Evolutionary conservation across 192 early-diverging fungal species (phyloP), one percentile per base, ranked within the genome.

Genomic region (Coemansia sp.): DNA sequence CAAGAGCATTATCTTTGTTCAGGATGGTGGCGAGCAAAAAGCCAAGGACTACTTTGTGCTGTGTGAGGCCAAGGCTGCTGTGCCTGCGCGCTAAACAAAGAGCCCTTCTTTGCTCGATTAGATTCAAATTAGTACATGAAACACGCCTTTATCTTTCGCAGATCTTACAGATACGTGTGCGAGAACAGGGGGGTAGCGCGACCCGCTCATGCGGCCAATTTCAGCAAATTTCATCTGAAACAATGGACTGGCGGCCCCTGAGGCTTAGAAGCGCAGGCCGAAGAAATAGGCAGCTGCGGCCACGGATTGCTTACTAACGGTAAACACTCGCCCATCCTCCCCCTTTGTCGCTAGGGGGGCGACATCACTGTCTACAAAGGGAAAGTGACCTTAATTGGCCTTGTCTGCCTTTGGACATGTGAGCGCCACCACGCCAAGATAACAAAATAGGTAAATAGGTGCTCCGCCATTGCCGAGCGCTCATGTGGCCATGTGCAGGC

Each of bases 1-100:
- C 37, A 83, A 80, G 42, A 72, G 75, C 38, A 68, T 77, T 55
- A 39, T 73, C 65, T 83, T 84, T 48, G 41, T 75, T 18, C 82
- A 76, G 66, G 78, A 72, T 65, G 85, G 88, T 39, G 74, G 79
- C 61, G 86, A 86, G 53, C 53, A 79, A 2, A 72, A 58, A 25
- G 59, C 79, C 36, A 65, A 77, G 31, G 68, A 70, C 47, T 88
- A 84, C 73, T 72, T 77, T 56, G 79, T 89, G 3, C 77, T 89
- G 64, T 84, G 85, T 65, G 83, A 69, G 34, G 14, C 38, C 61
- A 57, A 47, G 53, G 20, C 23, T 26, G 25, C 48, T 26, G 25
- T 12, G 11, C 48, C 23, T 14, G 48, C 48, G 48, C 48, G 25
- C 25, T 52, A 52, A 14, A 13, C 23, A 13, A 0, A 52, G 13